Evolutionary conservation across 2,329 filamentous ascomycete genomes (phyloP), one percentile per base, ranked within the genome.

Genomic region (Proliferodiscus dingleyae): DNA sequence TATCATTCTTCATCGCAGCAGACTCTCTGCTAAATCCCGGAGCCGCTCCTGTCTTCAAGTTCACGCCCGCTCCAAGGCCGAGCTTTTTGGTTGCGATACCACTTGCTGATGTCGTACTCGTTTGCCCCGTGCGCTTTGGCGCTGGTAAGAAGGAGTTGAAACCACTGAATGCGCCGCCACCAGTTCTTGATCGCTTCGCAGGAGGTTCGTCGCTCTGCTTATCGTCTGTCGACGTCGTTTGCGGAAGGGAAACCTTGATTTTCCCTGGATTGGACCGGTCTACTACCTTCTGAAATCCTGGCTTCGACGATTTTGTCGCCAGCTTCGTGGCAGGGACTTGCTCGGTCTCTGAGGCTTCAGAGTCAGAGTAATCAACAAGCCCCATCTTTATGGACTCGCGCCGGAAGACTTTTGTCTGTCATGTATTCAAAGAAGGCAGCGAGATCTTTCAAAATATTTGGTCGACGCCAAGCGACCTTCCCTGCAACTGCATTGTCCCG

Each of bases 141-240:
- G 90, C 75, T 2, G 91, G 91, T 16, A 97, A 74, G 55, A 95
- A 81, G 2, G 89, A 83, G 63, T 91, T 93, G 71, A 96, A 93
- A 2, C 83, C 86, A 41, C 85, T 77, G 58, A 95, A 90, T 4
- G 77, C 75, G 22, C 82, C 80, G 3, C 76, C 53, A 18, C 73
- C 75, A 2, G 78, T 78, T 40, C 81, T 81, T 15, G 78, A 74
- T 49, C 84, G 82, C 63, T 95, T 95, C 1, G 83, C 73, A 0
- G 86, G 84, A 0, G 83, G 83, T 21, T 72, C 72, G 21, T 75
- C 72, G 44, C 64, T 66, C 19, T 53, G 64, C 53, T 3, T 57
- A 18, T 56, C 61, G 10, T 68, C 63, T 39, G 68, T 66, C 19
- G 63, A 57, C 2, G 66, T 60, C 30, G 72, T 61, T 51, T 76